Evolutionary conservation across 768 basidiomycete species (phyloP), one percentile per base, ranked within the genome.

Genomic region (Collybia nuda): DNA sequence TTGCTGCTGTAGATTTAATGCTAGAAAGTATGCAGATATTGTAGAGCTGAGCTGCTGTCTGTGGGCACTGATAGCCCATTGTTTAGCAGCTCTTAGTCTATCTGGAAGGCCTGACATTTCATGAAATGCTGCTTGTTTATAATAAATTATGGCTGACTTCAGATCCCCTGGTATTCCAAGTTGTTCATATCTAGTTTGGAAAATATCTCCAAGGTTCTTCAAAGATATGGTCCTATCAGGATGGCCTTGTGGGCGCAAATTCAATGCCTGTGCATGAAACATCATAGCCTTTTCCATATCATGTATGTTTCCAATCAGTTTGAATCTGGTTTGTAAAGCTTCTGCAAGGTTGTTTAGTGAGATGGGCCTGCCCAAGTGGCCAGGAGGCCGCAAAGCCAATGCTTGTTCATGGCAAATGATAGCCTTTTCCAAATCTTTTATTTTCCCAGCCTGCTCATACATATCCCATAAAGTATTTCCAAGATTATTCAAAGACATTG

Each of bases 201-300:
- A 56, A 5, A 59, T 58, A 39, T 58, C 56, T 1, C 63, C 69
- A 26, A 69, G 54, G 48, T 69, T 67, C n/a, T 48, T 57, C 26
- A 59, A 57, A 15, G 45, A 39, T 22, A 28, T 53, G 22, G 54
- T 51, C 22, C 47, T 55, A 19, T 50, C 29, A 15, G 63, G 53
- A 48, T 65, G 58, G 22, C 47, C 48, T 18, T 60, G 14, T 0
- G 58, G 54, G 35, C 61, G 57, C 11, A 58, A 19, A 15, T 39
- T 19, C 6, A 39, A 19, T 15, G 38, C 38, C n/a, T 39, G n/a
- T 39, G n/a, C n/a, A 19, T 39, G 14, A 15, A 39, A n/a, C 35
- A 26, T 29, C 28, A 56, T 53, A 28, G 55, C 39, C 41, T 48
- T 26, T 14, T 52, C 45, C 9, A 52, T 29, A 38, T 46, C 43